phyloP scores from a whole-genome alignment of 306 rosid genomes.

The Ceratonia siliqua region DNA sequence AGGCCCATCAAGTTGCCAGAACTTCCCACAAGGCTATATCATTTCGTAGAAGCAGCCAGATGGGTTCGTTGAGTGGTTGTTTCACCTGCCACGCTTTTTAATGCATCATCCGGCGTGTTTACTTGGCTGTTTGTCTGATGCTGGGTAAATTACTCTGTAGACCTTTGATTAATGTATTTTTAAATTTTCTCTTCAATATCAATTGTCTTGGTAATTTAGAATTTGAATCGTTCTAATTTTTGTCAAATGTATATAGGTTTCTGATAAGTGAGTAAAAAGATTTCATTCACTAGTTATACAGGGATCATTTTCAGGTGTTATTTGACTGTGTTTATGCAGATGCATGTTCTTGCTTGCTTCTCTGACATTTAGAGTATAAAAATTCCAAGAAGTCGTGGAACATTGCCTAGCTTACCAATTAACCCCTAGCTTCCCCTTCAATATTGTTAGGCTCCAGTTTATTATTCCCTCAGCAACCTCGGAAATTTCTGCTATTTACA shows the following conservation, averaged over 20 bases:
- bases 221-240: not conserved
- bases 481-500: not conserved
- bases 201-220: not conserved
- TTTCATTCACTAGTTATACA: constrained; percentile 11
- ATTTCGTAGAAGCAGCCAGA: constrained; percentile 56
- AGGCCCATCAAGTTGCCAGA: constrained; percentile 60
- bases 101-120: constrained; percentile 35
- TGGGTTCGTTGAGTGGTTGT: constrained; percentile 83
- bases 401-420: not conserved
- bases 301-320: not conserved
- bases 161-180: not conserved
- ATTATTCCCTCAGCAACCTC: not conserved
- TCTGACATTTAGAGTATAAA: not conserved
- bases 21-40: constrained; percentile 58
- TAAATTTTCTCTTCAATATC: not conserved
- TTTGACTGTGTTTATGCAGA: constrained; percentile 5
- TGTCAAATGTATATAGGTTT: constrained; percentile 9
- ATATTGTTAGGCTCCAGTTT: not conserved
- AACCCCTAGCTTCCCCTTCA: not conserved
- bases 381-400: not conserved
- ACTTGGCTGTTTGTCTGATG: constrained; percentile 35
- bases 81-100: constrained; percentile 83
- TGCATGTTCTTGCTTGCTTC: constrained; percentile 13
- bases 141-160: constrained; percentile 49
- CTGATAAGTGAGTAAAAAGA: not conserved